Percentiles rank a stretch among this genome's conserved stretches.
Conservation (phyloP, 169 alveolate species). For the Sarcocystis neurona region DNA sequence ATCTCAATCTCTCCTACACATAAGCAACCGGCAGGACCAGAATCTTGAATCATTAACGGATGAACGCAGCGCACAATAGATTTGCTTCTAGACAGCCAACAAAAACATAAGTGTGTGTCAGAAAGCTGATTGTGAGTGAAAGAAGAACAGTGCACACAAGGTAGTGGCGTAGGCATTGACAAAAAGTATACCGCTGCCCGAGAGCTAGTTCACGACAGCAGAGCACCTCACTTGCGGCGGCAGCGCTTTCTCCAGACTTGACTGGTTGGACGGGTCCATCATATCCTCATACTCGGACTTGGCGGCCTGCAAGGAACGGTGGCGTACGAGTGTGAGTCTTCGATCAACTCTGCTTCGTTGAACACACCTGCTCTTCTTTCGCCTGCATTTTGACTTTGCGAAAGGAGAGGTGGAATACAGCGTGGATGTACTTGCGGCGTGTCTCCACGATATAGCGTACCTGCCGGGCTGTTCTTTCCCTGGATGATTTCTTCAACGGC, state of each 20-base stretch:
- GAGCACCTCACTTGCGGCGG: constrained; percentile 56
- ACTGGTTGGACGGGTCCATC: constrained; percentile 51
- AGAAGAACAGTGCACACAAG: too few relatives aligned
- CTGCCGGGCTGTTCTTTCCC: constrained; percentile 60
- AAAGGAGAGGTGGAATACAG: not conserved
- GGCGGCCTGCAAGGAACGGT: constrained; percentile 31
- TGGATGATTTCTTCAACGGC: constrained; percentile 47
- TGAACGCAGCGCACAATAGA: too few relatives aligned
- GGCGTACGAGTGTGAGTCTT: not conserved
- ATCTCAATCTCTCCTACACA: constrained; percentile 50
- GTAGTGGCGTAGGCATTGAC: too few relatives aligned
- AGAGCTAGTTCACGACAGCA: too few relatives aligned
- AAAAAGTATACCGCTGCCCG: too few relatives aligned
- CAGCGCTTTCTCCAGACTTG: constrained; percentile 50
- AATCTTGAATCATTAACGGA: too few relatives aligned
- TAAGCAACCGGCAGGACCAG: too few relatives aligned
- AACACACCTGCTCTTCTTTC: constrained; percentile 31
- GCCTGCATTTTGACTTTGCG: constrained; percentile 17
- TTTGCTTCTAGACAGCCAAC: too few relatives aligned
- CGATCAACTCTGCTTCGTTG: too few relatives aligned
- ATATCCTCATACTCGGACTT: constrained; percentile 16
- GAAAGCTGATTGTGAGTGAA: not conserved
- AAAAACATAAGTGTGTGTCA: too few relatives aligned
- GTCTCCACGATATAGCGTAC: constrained; percentile 4
- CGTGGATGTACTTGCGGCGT: too few relatives aligned